Base-by-base conservation (phyloP, 352 stramenopile genomes). In the Thraustochytrium striatum region DNA sequence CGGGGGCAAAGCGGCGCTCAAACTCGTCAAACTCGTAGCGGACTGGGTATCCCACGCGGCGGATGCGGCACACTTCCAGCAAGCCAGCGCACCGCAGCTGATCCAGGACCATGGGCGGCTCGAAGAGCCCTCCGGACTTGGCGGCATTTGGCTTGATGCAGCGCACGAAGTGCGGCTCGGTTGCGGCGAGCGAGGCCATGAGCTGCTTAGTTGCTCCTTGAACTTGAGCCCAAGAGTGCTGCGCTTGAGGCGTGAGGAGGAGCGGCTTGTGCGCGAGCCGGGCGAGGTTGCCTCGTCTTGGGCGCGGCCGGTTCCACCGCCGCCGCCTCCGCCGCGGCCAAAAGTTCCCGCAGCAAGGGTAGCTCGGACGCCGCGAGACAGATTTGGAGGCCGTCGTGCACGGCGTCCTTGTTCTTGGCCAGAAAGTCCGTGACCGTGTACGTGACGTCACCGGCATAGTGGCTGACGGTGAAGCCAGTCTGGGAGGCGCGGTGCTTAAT, bases 61-160 rank as follows among this genome's bases (percentile, higher is more conserved):
- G 97, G 33, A 99, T 96, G 57, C 95, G 92, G 35, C 99, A 96
- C 7, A 96, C 96, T 85, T 99, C 96, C 7, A 99, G 89, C n/a
- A 99, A 93, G 89, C 97, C 97, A 82, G 94, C 95, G 59, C 98
- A 98, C 72, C 92, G 91, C 2, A 98, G 83, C 86, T 99, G 96
- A 75, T 98, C 93, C 36, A 95, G 97, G 3, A 98, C 87, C 44
- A 95, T 88, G 79, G 96, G 93, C 16, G 93, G 72, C 38, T 91
- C 89, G 81, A 98, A 89, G 59, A 93, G 69, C 61, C 90, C 86
- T 57, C 89, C 85, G 65, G 95, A 91, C 21, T 97, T 93, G 16
- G 92, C 87, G 84, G 98, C 95, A 83, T 99, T 98, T 0, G 96
- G 95, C 85, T 99, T 99, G 44, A 99, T 90, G 85, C 95, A 99